Base-by-base conservation (phyloP, 2,329 filamentous ascomycete species). In the Fonsecaea nubica region DNA sequence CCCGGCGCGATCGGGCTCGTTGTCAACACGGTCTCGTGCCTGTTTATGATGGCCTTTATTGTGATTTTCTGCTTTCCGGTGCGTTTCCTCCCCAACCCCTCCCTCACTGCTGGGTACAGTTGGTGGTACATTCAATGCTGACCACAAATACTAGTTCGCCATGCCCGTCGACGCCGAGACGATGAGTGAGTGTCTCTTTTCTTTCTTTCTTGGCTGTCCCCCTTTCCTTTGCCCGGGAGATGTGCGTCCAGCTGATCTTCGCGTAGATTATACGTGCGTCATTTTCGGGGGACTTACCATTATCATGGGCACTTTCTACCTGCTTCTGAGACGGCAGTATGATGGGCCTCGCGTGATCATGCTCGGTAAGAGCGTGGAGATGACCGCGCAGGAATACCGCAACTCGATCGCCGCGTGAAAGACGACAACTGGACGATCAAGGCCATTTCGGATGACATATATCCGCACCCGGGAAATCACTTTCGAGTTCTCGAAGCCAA, bases 41-140 rank as follows among this genome's bases (percentile, higher is more conserved):
- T 83, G 45, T 82, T 86, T 60, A 87, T 87, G 59, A 71, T 80
- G 2, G 76, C 85, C n/a, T 87, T 87, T 67, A 79, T 84, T 57
- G 77, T 86, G 10, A 82, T 88, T 66, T 88, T 84, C 76, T 87
- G 84, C 73, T 87, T 88, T 77, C 85, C 84, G 0, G 83, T 80
- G 32, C 48, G 52, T 62, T 10, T 45, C n/a, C n/a, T n/a, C n/a
- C n/a, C n/a, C n/a, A n/a, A n/a, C 52, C 52, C n/a, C 30, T 35
- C 4, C 30, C 1, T 8, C 25, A 64, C 73, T 77, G 0, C 68
- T 57, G n/a, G 13, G 15, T 30, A 15, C 3, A 21, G 2, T n/a
- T 25, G 15, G 18, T 25, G 42, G 15, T 25, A n/a, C 6, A 61
- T n/a, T 9, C 2, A 7, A n/a, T 59, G 32, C 55, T 64, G 10